Evolutionary conservation across 2,329 filamentous ascomycete species (phyloP), one percentile per base, ranked within the genome.

Genomic region (Pseudocercospora cruenta): DNA sequence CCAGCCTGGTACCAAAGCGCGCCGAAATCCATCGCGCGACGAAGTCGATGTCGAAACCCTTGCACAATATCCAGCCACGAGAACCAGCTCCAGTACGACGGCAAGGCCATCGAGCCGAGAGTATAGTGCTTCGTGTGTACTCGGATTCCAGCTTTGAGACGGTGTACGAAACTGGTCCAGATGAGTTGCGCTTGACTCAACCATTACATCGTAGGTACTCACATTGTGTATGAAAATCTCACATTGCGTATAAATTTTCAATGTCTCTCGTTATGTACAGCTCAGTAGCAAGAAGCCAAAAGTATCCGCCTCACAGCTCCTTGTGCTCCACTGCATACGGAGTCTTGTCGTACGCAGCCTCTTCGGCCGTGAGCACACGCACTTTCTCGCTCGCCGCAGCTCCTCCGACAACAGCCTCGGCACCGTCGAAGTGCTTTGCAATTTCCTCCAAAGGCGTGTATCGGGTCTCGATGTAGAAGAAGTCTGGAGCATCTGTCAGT

Each of bases 391-490:
- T 79, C 6, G 76, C 77, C 24, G 71, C 76, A 45, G 71, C 70
- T 43, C 77, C 77, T 59, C 77, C 78, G 57, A 79, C 69, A 31
- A 78, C 47, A n/a, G 80, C 80, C 45, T 76, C 76, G 9, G 82
- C 78, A 21, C 79, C 78, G 70, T 82, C 81, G 62, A 82, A 82
- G 70, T 79, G 76, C 70, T 79, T 81, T 58, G 80, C 80, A 63
- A 82, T 82, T 65, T 82, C 80, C 70, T 82, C 81, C 26, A 82
- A 76, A 47, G 81, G 76, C 6, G 79, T 80, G 71, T 80, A 80
- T 16, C 77, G 72, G 28, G 80, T 82, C 70, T 82, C 81, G 64
- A 80, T 75, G 71, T 79, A 82, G 73, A 73, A 73, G 60, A 70
- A 72, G 66, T 74, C 31, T 64, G 28, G 22, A 36, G 4, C 7